A percentile compares a stretch with the other conserved stretches of the same genome.
These are phyloP conservation scores for Dichomitus squalens DNA, from an alignment of 1,284 basidiomycete species.

Conservation along the genomic window DNA sequence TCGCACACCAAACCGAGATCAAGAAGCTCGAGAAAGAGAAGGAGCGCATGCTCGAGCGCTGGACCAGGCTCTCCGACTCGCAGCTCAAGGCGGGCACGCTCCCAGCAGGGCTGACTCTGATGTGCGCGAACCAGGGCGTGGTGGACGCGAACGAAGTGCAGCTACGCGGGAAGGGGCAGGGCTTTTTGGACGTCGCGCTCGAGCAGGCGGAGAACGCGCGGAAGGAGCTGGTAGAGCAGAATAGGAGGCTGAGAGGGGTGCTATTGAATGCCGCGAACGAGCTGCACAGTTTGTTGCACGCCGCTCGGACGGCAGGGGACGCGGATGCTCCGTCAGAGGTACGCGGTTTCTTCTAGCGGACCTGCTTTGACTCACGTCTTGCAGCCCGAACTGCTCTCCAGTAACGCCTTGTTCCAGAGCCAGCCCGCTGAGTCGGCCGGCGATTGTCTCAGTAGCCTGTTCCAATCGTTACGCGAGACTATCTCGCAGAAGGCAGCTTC, in stretches of 20 bases:
- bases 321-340: conserved; percentile 49
- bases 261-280: conserved; percentile 72
- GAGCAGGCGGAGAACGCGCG: conserved; percentile 75
- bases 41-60: conserved; percentile 77
- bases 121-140: conserved; percentile 55
- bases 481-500: conserved; percentile 4
- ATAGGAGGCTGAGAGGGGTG: conserved; percentile 67
- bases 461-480: conserved; percentile 46
- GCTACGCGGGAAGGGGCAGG: conserved; percentile 49
- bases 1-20: conserved; percentile 70
- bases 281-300: conserved; percentile 56
- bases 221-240: conserved; percentile 70
- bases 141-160: conserved; percentile 48
- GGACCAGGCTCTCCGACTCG: conserved; percentile 69
- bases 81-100: conserved; percentile 54
- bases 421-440: conserved; percentile 45
- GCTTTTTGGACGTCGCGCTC: conserved; percentile 70
- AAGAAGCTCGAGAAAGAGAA: conserved; percentile 84
- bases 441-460: conserved; percentile 52
- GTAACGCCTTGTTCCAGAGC: conserved; percentile 64
- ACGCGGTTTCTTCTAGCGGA: conserved; percentile 9
- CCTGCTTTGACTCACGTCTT: neutral
- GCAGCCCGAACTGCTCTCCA: conserved; percentile 47
- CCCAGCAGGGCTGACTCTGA: conserved; percentile 47
- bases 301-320: conserved; percentile 36